phyloP scores from a whole-genome alignment of 2,329 filamentous ascomycete genomes.

The Biscogniauxia sp. region DNA sequence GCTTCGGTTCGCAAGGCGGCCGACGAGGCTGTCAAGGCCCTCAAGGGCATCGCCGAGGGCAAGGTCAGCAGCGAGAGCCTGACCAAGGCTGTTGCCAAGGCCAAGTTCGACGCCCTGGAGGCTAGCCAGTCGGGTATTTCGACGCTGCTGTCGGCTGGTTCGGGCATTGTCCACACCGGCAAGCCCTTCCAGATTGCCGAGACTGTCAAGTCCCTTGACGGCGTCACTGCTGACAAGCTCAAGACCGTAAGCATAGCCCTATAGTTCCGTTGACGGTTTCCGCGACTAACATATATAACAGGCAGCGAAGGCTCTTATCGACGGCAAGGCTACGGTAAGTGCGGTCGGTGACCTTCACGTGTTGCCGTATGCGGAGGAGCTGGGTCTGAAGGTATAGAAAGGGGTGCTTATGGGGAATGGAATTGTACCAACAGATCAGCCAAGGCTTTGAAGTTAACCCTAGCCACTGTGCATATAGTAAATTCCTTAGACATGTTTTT shows the following conservation, averaged over 20 bases:
- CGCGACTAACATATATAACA: conserved; percentile 41
- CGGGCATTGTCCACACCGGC: conserved; percentile 76
- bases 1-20: conserved; percentile 71
- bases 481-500: conserved; percentile 37
- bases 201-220: conserved; percentile 73
- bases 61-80: conserved; percentile 79
- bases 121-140: conserved; percentile 73
- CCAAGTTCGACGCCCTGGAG: conserved; percentile 89
- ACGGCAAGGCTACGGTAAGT: conserved; percentile 84
- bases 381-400: conserved; percentile 89
- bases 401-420: conserved; percentile 28
- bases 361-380: conserved; percentile 89
- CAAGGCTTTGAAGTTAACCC: conserved; percentile 36
- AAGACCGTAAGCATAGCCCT: conserved; percentile 66
- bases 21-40: conserved; percentile 71
- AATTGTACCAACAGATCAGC: conserved; percentile 44
- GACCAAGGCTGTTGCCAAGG: conserved; percentile 85
- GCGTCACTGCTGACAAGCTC: conserved; percentile 79
- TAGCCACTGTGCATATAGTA: conserved; percentile 46
- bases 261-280: conserved; percentile 2
- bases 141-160: conserved; percentile 79
- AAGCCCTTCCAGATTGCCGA: conserved; percentile 82
- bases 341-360: conserved; percentile 88
- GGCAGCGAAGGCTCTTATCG: conserved; percentile 84
- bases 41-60: conserved; percentile 78